Conservation (phyloP, 2,329 filamentous ascomycete genomes). For the Amauroascus verrucosus region DNA sequence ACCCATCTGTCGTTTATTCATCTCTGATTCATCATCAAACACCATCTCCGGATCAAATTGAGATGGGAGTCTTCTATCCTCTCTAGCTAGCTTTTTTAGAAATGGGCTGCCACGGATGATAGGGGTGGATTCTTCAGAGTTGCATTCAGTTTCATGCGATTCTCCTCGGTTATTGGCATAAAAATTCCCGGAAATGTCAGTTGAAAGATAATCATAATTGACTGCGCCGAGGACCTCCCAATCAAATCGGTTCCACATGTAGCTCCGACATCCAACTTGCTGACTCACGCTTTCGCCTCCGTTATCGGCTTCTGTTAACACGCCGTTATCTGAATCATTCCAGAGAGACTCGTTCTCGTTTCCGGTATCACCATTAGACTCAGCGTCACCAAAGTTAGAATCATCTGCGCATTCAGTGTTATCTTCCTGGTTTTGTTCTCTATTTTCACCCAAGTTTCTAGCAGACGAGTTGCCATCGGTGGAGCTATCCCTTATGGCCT, state of each 20-base stretch:
- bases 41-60: constrained; percentile 5
- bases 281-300: background rate
- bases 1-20: background rate
- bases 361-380: constrained; percentile 11
- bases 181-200: background rate
- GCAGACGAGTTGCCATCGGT: background rate
- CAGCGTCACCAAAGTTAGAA: constrained; percentile 13
- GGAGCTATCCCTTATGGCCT: background rate
- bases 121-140: background rate
- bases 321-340: background rate
- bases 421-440: background rate
- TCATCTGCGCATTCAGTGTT: background rate
- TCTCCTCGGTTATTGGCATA: background rate
- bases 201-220: background rate
- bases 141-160: background rate
- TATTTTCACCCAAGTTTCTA: background rate
- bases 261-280: too few relatives aligned
- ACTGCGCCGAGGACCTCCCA: background rate
- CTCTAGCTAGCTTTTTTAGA: background rate
- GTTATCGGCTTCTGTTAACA: background rate
- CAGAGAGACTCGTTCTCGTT: constrained; percentile 1
- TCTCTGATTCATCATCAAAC: background rate
- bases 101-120: background rate
- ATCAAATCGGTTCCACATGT: background rate
- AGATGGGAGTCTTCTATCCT: background rate